Base-by-base conservation (phyloP, 495 filamentous ascomycete species). In the Trichoderma erinaceum region DNA sequence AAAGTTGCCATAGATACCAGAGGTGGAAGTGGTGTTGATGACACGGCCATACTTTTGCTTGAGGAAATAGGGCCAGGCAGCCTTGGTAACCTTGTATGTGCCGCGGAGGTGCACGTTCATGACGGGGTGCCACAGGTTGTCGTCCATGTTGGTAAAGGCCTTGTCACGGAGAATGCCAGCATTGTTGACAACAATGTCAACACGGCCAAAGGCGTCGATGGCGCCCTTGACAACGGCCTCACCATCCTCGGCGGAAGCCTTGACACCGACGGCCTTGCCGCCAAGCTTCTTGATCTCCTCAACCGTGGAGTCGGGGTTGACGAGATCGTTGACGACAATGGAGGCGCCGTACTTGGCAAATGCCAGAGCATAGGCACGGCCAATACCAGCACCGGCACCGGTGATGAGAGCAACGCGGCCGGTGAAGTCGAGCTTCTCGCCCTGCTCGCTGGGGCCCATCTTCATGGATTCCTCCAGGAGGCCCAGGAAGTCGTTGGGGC, bases 41-140 rank as follows among this genome's bases (percentile, higher is more conserved):
- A 99, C 85, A 74, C 95, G 92, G 70, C 95, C 95, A 71, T 97
- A 98, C 86, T 97, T 98, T 82, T 99, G 96, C 85, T 97, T 97
- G 41, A 98, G 84, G 83, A 99, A 90, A 79, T 93, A 89, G 64
- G 95, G 96, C 96, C 96, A 99, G 18, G 95, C 95, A 69, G 95
- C 95, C 84, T 97, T 98, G 75, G 92, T 93, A 71, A 92, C 87
- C 85, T 97, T 97, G 83, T 95, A 99, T 71, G 95, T 99, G 74
- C 95, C 95, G 72, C 92, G 86, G 43, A 96, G 86, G 79, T 99
- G 95, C 65, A 98, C 93, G 69, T 90, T 88, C 79, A 97, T 82
- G 68, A 99, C 95, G 65, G 90, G 87, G 76, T 97, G 88, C 93
- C 94, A 99, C 69, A 92, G 84, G 78, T 87, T 88, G 79, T 99